Conservation (phyloP, 108 stramenopile species). For the Parietichytrium sp. region DNA sequence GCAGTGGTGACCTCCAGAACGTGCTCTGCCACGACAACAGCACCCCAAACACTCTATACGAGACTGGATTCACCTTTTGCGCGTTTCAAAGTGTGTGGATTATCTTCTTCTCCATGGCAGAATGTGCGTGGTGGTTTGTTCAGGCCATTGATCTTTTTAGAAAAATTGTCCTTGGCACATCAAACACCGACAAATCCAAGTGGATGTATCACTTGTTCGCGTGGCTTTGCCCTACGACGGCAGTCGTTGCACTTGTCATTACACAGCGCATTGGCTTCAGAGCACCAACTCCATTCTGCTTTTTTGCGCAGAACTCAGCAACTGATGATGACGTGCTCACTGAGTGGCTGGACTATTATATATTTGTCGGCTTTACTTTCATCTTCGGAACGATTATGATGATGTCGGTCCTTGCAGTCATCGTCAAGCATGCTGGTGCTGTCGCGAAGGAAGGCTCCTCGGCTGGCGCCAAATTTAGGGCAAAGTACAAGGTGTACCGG, state of each 20-base stretch:
- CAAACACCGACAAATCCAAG: neutral
- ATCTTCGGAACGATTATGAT: neutral
- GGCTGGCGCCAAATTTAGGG: neutral
- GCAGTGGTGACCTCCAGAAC: neutral
- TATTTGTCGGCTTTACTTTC: neutral
- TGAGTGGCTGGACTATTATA: constrained; percentile 9
- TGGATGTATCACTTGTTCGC: neutral
- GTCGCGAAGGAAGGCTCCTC: neutral
- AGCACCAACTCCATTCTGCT: neutral
- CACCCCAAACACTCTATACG: neutral
- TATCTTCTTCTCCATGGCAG: neutral
- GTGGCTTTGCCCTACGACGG: neutral
- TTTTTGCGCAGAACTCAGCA: neutral
- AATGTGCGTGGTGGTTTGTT: constrained; percentile 4
- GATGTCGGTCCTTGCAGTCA: neutral
- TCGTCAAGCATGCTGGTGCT: neutral
- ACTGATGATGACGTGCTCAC: too few species aligned
- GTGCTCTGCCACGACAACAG: constrained; percentile 19
- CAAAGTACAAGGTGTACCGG: neutral
- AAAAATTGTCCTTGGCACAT: neutral
- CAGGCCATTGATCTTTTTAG: neutral
- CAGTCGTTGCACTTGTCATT: neutral
- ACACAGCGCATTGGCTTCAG: neutral
- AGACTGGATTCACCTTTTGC: neutral
- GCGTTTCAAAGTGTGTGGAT: neutral